Percentiles rank a stretch among this genome's conserved stretches.
phyloP scores from a whole-genome alignment of 306 rosid genomes.

The Sicyos edulis region DNA sequence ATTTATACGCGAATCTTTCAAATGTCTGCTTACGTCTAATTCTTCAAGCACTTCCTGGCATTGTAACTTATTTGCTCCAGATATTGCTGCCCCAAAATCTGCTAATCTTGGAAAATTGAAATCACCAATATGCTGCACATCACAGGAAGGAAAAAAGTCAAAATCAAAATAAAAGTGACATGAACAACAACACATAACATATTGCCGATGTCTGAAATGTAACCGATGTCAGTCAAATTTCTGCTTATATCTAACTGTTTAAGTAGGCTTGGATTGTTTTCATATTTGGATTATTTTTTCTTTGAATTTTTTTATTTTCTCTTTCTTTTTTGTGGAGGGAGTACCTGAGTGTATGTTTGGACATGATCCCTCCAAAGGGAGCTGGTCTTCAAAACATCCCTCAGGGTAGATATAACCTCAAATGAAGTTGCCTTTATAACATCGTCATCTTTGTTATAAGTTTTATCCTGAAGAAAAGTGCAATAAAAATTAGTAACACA shows the following conservation, averaged over 20 bases:
- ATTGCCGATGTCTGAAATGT: not conserved
- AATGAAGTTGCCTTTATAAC: constrained; percentile 89
- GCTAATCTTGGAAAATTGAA: constrained; percentile 93
- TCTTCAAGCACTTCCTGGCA: constrained; percentile 98
- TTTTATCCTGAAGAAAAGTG: constrained; percentile 54
- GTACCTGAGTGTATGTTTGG: constrained; percentile 89
- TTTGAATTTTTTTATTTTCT: too few species aligned
- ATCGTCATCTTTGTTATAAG: constrained; percentile 91
- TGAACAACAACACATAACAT: not conserved
- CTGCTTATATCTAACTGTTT: not conserved
- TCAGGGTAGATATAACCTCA: constrained; percentile 89
- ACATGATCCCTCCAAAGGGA: constrained; percentile 99
- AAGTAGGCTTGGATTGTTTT: not conserved
- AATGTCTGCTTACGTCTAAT: constrained; percentile 68
- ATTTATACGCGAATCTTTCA: not conserved
- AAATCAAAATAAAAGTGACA: not conserved
- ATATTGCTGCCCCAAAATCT: constrained; percentile 99
- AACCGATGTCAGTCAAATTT: not conserved
- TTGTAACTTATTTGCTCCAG: constrained; percentile 95
- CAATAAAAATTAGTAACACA: constrained; percentile 13
- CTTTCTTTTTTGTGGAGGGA: not conserved
- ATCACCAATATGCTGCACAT: constrained; percentile 91
- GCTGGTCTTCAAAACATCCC: constrained; percentile 95
- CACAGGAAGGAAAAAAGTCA: constrained; percentile 6
- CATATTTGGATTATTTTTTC: not conserved